These are phyloP conservation scores for Gonium pectorale DNA, from an alignment of 139 green algal genomes.

Conservation along the genomic window DNA sequence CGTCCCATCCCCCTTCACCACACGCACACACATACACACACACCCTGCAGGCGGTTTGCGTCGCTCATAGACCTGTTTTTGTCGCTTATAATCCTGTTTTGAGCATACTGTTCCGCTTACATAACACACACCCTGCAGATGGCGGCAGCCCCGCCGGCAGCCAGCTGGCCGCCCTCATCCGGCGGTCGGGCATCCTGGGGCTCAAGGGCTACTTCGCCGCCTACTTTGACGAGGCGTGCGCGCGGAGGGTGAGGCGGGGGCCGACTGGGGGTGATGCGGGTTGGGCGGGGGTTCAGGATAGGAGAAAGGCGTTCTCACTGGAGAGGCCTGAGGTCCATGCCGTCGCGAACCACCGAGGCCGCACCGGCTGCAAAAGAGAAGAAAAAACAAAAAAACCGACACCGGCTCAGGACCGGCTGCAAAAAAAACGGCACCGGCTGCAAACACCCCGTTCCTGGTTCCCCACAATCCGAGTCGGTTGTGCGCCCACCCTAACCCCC, in stretches of 20 bases:
- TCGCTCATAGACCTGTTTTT: not conserved
- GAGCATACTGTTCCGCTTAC: not conserved
- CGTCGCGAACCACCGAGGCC: too few relatives aligned
- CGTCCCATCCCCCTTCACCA: not conserved
- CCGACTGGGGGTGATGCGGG: too few relatives aligned
- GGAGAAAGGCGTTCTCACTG: not conserved
- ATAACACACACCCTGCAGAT: not conserved
- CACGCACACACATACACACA: not conserved
- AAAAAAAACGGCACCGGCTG: not conserved
- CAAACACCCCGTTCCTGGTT: not conserved
- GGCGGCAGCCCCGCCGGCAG: not conserved
- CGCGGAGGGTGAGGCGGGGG: not conserved
- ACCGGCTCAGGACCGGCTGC: not conserved
- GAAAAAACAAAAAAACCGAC: not conserved
- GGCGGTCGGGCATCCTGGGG: not conserved
- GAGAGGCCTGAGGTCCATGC: not conserved
- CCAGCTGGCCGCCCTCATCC: constrained; percentile 12
- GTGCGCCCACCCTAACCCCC: not conserved
- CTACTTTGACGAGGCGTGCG: constrained; percentile 34
- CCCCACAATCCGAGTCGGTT: not conserved
- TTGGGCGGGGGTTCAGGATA: not conserved
- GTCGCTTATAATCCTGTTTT: not conserved
- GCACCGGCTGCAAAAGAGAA: not conserved
- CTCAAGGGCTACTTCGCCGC: constrained; percentile 17
- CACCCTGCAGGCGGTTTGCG: not conserved